Percentiles rank a stretch among this genome's conserved stretches.
phyloP scores from a whole-genome alignment of 2,329 filamentous ascomycete species.

The Ascochyta lentis region DNA sequence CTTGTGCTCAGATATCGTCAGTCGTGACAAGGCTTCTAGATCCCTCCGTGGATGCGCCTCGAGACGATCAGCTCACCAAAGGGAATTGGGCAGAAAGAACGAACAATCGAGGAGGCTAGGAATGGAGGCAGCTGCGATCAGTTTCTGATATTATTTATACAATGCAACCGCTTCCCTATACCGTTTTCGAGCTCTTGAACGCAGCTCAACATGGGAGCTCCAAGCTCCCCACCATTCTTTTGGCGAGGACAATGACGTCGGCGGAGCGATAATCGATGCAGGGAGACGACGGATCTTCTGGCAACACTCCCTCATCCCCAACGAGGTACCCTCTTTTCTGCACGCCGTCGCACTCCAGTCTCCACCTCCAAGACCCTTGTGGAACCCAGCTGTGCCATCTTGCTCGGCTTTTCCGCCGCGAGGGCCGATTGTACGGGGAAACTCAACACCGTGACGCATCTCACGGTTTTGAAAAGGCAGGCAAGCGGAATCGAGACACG shows the following conservation, averaged over 20 bases:
- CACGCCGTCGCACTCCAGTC: constrained; percentile 23
- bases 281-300: constrained; percentile 23
- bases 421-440: constrained; percentile 6
- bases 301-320: constrained; percentile 15
- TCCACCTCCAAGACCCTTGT: constrained; percentile 29
- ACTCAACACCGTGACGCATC: constrained; percentile 1
- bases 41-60: constrained; percentile 11
- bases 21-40: constrained; percentile 12
- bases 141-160: constrained; percentile 6
- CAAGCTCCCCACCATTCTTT: constrained; percentile 27
- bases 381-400: constrained; percentile 6
- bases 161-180: constrained; percentile 17
- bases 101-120: constrained; percentile 1
- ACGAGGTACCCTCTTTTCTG: constrained; percentile 30
- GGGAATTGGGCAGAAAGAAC: constrained; percentile 6
- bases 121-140: neutral
- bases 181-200: constrained; percentile 13
- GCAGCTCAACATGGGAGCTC: constrained; percentile 17
- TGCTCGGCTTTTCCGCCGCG: constrained; percentile 6
- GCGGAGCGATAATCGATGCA: constrained; percentile 23
- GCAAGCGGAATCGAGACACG: neutral
- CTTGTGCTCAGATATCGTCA: constrained; percentile 23
- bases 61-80: constrained; percentile 19
- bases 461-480: neutral
- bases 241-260: constrained; percentile 34